Evolutionary conservation across 2,329 filamentous ascomycete genomes (phyloP).

Genomic region (Bisporella sp.): DNA sequence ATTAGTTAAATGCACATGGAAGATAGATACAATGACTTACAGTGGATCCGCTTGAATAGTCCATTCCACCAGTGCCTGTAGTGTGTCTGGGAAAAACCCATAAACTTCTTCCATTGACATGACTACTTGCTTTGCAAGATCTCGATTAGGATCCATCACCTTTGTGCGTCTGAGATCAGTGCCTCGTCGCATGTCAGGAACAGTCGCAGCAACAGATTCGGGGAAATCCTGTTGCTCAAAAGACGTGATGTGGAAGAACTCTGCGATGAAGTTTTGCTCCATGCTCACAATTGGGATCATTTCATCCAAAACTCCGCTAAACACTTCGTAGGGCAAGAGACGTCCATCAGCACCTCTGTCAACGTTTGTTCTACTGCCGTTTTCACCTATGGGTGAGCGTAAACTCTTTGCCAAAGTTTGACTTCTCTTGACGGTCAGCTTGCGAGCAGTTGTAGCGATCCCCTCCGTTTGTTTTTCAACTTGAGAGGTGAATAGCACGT

Average conservation of each 20-base stretch:
- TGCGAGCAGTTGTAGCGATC: conserved; percentile 70
- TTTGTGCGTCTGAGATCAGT: conserved; percentile 68
- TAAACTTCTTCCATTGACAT: conserved; percentile 87
- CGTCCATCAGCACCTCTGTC: conserved; percentile 56
- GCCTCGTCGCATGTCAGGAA: conserved; percentile 61
- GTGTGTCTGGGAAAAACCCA: conserved; percentile 69
- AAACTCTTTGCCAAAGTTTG: conserved; percentile 76
- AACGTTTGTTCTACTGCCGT: conserved; percentile 38
- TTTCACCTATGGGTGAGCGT: conserved; percentile 60
- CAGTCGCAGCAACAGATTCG: conserved; percentile 62
- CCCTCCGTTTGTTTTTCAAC: conserved; percentile 79
- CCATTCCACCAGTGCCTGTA: conserved; percentile 80
- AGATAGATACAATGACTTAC: conserved; percentile 42
- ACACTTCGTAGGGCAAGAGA: conserved; percentile 72
- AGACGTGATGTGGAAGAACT: conserved; percentile 93
- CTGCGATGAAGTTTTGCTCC: conserved; percentile 96
- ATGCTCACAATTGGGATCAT: conserved; percentile 77
- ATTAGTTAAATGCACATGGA: conserved; percentile 10
- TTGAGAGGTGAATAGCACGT: conserved; percentile 81
- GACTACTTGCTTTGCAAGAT: conserved; percentile 77
- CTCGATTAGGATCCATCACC: conserved; percentile 82
- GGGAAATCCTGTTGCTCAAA: conserved; percentile 75
- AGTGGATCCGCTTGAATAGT: conserved; percentile 72
- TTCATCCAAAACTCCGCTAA: conserved; percentile 73
- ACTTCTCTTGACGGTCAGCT: conserved; percentile 88